phyloP scores from a whole-genome alignment of 176 grass and related monocot species.

The Oryza nivara region DNA sequence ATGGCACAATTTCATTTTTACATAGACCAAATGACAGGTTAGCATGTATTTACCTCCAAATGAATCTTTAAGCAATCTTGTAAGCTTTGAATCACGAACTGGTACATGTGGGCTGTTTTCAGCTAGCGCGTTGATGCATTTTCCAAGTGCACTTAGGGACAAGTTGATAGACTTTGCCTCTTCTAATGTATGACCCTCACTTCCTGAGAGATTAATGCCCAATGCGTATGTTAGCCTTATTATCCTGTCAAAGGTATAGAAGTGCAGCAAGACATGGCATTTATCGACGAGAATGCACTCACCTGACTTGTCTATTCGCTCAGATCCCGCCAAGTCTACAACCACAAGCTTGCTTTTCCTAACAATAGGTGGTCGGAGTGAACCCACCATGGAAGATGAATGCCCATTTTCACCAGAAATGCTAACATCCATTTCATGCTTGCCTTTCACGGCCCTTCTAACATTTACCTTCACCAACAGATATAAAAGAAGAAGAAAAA shows the following conservation, averaged over 20 bases:
- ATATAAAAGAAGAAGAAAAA: background rate
- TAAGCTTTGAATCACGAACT: conserved; percentile 96
- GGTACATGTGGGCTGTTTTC: conserved; percentile 96
- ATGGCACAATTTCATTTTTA: background rate
- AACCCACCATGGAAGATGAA: conserved; percentile 75
- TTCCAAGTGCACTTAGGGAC: conserved; percentile 88
- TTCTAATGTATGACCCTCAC: conserved; percentile 98
- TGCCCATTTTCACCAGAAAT: conserved; percentile 85
- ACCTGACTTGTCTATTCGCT: conserved; percentile 98
- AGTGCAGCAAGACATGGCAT: background rate
- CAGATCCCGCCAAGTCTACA: conserved; percentile 96
- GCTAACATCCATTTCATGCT: conserved; percentile 62
- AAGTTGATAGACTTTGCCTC: conserved; percentile 99
- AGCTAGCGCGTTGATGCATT: conserved; percentile 99
- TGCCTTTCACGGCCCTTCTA: conserved; percentile 91
- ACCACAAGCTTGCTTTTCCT: conserved; percentile 99
- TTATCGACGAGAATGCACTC: conserved; percentile 17
- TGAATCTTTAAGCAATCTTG: conserved; percentile 99
- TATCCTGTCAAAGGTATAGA: background rate
- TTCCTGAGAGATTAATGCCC: conserved; percentile 59
- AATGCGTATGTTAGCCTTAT: background rate
- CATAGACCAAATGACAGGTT: background rate
- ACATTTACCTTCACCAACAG: conserved; percentile 79
- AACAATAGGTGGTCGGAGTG: conserved; percentile 81
- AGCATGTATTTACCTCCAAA: conserved; percentile 77